These are phyloP conservation scores for Fomitopsis serialis DNA, from an alignment of 768 basidiomycete genomes.

Conservation along the genomic window DNA sequence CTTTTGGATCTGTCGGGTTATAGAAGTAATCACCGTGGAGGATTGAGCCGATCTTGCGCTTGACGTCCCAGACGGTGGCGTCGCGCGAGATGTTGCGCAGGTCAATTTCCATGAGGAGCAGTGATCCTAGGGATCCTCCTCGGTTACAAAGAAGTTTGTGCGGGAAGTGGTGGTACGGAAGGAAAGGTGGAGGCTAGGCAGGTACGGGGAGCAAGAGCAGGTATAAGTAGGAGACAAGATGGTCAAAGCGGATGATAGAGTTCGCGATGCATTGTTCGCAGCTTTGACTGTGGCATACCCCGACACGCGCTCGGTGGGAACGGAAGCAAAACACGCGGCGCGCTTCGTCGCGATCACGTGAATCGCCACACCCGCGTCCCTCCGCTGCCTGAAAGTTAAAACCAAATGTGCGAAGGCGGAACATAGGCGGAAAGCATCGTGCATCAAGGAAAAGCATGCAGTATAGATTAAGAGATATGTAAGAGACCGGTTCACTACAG, in stretches of 20 bases:
- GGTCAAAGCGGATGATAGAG: neutral
- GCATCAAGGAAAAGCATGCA: too few species aligned
- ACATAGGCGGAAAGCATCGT: too few species aligned
- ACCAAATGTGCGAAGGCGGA: too few species aligned
- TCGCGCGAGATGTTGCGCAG: constrained; percentile 29
- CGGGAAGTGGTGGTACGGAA: too few species aligned
- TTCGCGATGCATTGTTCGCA: neutral
- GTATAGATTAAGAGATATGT: too few species aligned
- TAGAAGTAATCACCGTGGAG: constrained; percentile 54
- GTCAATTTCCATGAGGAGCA: constrained; percentile 31
- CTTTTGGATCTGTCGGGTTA: constrained; percentile 25
- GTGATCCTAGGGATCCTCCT: neutral
- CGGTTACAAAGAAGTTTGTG: neutral
- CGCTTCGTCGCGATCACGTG: neutral
- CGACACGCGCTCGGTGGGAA: neutral
- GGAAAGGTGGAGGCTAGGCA: neutral
- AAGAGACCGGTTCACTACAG: too few species aligned
- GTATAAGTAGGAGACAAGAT: neutral
- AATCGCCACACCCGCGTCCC: too few species aligned
- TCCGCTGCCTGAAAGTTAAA: too few species aligned
- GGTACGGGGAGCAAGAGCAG: neutral
- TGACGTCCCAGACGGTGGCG: constrained; percentile 51
- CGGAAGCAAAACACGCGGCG: neutral
- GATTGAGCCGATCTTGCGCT: constrained; percentile 45
- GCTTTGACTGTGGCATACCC: neutral